These are phyloP conservation scores for Sphenostylis stenocarpa DNA, from an alignment of 306 rosid genomes.

Conservation along the genomic window DNA sequence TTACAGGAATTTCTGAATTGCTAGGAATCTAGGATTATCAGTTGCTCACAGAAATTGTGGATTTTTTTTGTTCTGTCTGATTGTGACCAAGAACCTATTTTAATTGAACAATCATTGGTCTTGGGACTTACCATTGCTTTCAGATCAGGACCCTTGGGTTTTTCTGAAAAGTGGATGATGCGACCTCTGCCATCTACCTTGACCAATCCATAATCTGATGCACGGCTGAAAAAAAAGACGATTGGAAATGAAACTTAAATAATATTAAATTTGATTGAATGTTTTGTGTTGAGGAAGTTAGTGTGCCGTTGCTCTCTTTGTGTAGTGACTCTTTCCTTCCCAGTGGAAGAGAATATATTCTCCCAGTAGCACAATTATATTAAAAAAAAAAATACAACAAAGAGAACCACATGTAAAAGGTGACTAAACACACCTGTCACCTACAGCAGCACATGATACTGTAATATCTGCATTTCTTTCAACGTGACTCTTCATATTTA, in stretches of 20 bases:
- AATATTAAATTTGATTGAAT: constrained; percentile 6
- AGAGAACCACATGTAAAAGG: constrained; percentile 22
- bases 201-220: constrained; percentile 85
- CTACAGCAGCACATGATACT: constrained; percentile 70
- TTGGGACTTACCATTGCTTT: constrained; percentile 67
- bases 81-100: constrained; percentile 6
- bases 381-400: background rate
- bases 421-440: constrained; percentile 57
- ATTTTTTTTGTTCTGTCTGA: background rate
- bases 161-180: constrained; percentile 67
- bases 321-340: background rate
- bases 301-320: background rate
- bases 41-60: background rate
- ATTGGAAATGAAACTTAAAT: constrained; percentile 20
- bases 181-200: constrained; percentile 73
- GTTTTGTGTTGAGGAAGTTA: background rate
- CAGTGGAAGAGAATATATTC: background rate
- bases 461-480: constrained; percentile 82
- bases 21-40: background rate
- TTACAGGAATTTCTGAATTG: background rate
- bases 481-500: constrained; percentile 62
- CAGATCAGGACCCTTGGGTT: constrained; percentile 71
- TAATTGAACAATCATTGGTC: background rate
- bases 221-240: constrained; percentile 67
- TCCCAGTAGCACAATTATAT: background rate